Base-by-base conservation (phyloP, 2,329 filamentous ascomycete species). In the Coniochaeta pulveracea region DNA sequence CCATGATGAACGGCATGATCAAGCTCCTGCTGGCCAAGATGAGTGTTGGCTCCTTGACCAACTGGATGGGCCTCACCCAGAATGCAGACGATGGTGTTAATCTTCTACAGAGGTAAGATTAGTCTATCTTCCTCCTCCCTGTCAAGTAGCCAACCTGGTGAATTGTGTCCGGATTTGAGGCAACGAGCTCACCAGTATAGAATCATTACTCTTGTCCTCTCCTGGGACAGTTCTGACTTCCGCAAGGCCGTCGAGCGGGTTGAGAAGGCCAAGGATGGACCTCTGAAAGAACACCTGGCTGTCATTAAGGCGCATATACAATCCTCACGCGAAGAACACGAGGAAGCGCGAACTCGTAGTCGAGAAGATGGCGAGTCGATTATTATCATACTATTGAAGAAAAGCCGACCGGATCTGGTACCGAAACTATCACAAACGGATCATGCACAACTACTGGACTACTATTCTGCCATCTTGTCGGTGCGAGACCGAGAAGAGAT, bases 51-150 rank as follows among this genome's bases (percentile, higher is more conserved):
- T 75, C 75, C 6, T 57, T 89, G 33, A 85, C 83, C 4, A 88
- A 86, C 50, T 89, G 80, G 79, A 68, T 88, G 9, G 82, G 84
- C 0, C 51, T 85, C 24, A 86, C 79, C 1, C 69, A 72, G 29
- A 74, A 73, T 29, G 71, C 77, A 1, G 75, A 85, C 40, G 80
- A 86, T 43, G 83, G 83, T 29, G 84, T 85, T 80, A 91, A 88
- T 48, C 52, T 89, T 7, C 53, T 91, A 42, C 83, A 89, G 53
- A 60, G 59, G 62, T 64, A 43, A 33, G 44, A n/a, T n/a, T 15
- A 6, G 11, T 5, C 28, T n/a, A 11, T 16, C 6, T 6, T 5
- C 22, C 28, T 16, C 26, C 7, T 27, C 9, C 18, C 18, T 4
- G 21, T 10, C 18, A 19, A n/a, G 10, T 3, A 19, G 27, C 11